Base-by-base conservation (phyloP, 345 rosid genomes). In the Melaleuca quinquenervia region DNA sequence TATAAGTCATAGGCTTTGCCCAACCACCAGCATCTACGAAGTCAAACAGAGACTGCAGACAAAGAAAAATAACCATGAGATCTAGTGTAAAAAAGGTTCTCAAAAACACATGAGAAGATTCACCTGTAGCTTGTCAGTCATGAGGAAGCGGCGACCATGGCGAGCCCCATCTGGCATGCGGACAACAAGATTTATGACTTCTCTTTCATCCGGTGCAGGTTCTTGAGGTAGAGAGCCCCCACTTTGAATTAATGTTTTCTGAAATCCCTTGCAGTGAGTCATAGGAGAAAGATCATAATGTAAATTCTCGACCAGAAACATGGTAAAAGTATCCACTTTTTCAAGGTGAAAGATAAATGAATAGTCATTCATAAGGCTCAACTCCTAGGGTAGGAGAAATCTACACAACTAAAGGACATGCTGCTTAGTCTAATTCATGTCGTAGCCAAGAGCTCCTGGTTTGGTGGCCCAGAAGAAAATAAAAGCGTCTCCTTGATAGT, bases 81-180 rank as follows among this genome's bases (percentile, higher is more conserved):
- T 80, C 78, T 84, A 52, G 82, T 49, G 78, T n/a, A 18, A 24
- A 84, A 55, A 52, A 50, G 50, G 60, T 27, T 26, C n/a, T 24
- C 36, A 5, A 55, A 22, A 32, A 82, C 64, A 86, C 83, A 62
- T 45, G 44, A 32, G 8, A 86, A 84, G 27, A 45, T 62, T 89
- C 87, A 95, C 99, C 98, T 94, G 90, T 82, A 96, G 95, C 90
- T 91, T 95, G 93, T 95, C 94, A 82, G 96, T 91, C 89, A 90
- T 91, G 84, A 93, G 94, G 92, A 96, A 95, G 86, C 96, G 93
- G 50, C 96, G 96, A 52, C 98, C 92, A 86, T 85, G 91, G 56
- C 99, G 98, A 88, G 91, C 92, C 45, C 98, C 95, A 91, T 95
- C 96, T 52, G 99, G 98, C 96, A 94, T 91, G 85, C 87, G 92